Conservation (phyloP, 108 stramenopile species). For the Chaetoceros tenuissimus region DNA sequence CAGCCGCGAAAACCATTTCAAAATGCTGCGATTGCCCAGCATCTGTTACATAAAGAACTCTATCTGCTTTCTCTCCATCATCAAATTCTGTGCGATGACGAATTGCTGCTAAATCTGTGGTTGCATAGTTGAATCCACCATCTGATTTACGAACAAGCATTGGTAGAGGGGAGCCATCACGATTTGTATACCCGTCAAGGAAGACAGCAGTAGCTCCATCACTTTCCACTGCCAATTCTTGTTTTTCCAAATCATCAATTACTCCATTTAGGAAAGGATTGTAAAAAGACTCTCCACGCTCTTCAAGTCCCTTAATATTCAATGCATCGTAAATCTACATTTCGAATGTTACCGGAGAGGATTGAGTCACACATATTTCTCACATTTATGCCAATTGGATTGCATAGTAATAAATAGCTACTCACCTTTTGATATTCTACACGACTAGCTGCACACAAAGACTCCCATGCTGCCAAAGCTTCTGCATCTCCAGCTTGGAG, state of each 20-base stretch:
- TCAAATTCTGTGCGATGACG: conserved; percentile 70
- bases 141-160: conserved; percentile 93
- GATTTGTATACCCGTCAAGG: conserved; percentile 73
- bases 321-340: conserved; percentile 63
- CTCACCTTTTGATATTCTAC: conserved; percentile 73
- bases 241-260: conserved; percentile 69
- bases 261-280: conserved; percentile 82
- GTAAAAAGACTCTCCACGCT: conserved; percentile 96
- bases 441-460: conserved; percentile 72
- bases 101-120: conserved; percentile 96
- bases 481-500: conserved; percentile 90
- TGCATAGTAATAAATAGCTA: background rate
- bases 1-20: conserved; percentile 89
- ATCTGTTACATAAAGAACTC: conserved; percentile 93
- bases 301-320: conserved; percentile 61
- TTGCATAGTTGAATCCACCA: conserved; percentile 97
- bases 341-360: background rate
- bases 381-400: background rate
- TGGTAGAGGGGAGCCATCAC: conserved; percentile 79
- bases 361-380: background rate
- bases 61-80: conserved; percentile 72
- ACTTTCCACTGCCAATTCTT: conserved; percentile 73
- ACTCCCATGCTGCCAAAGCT: conserved; percentile 86
- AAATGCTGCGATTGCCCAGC: conserved; percentile 95
- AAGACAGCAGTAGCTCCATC: conserved; percentile 86